These are phyloP conservation scores for Solanum boliviense DNA, from an alignment of 257 asterid species.

Conservation along the genomic window DNA sequence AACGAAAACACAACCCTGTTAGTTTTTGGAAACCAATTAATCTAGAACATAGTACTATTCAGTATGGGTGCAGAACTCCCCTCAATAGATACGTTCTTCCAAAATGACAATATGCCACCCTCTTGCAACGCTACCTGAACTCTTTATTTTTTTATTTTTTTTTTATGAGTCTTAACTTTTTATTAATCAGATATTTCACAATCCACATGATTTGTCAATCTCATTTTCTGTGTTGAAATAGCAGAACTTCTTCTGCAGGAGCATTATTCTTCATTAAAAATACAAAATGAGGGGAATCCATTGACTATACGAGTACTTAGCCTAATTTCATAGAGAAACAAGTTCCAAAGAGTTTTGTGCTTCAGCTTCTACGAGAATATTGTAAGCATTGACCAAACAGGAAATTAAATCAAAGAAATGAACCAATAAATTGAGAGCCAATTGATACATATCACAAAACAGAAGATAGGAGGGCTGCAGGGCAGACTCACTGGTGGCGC, in stretches of 20 bases:
- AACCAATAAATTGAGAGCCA: background rate
- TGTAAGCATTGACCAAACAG: background rate
- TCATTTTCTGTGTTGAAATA: background rate
- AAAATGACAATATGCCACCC: background rate
- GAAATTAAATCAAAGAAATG: background rate
- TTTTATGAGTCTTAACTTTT: background rate
- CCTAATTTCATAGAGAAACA: background rate
- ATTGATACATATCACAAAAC: background rate
- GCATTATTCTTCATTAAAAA: background rate
- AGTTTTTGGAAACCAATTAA: background rate
- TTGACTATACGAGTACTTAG: background rate
- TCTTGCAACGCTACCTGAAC: background rate
- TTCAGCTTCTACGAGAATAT: background rate
- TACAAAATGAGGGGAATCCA: background rate
- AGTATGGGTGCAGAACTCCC: background rate
- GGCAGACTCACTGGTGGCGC: conserved; percentile 60
- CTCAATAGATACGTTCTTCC: background rate
- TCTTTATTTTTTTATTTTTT: background rate
- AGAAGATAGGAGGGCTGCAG: background rate
- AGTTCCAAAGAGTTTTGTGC: background rate
- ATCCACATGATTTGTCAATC: background rate
- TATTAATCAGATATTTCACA: background rate
- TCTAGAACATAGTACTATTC: background rate
- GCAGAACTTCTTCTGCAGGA: background rate
- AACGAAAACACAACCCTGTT: background rate